Evolutionary conservation across 495 filamentous ascomycete genomes (phyloP), one percentile per base, ranked within the genome.

Genomic region (Daldinia grandis): DNA sequence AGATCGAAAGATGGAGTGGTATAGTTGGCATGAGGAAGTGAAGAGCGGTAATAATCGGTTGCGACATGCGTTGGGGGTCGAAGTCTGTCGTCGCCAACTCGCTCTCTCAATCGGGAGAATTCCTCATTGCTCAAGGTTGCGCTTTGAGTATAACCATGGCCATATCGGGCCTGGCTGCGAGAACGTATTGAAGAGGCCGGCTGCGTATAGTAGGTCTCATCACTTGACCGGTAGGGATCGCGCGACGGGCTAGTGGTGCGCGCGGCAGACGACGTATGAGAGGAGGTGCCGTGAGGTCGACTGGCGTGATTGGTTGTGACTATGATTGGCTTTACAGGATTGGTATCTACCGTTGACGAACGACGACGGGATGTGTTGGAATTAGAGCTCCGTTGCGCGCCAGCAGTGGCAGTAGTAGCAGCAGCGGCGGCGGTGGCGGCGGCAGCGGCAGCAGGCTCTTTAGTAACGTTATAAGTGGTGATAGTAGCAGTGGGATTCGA

Each of bases 131-230:
- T 80, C 33, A 83, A 61, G 6, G 75, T 68, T 42, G 78, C 77
- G 66, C 78, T 79, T 12, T 79, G 78, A 50, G 68, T 64, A 58
- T 67, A 66, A 49, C 68, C 64, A 56, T 78, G 74, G 15, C 68
- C 68, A 49, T 74, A 70, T 31, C 77, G 74, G 40, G 76, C 67
- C 17, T 70, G 65, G 37, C 74, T 72, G 25, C 82, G 78, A 35
- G 76, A 68, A 25, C 78, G 81, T 15, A 82, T 80, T 38, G 86
- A 86, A 15, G 81, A 81, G 19, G 84, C 85, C 0, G 86, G 86
- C 74, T 81, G 77, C 27, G 83, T 67, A 65, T 84, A 84, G 75
- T 84, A 86, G 17, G 81, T 75, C 51, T 85, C 84, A 40, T 86
- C 84, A 71, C 79, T 82, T 21, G 79, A 76, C 10, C 84, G 80